Evolutionary conservation across 2,329 filamentous ascomycete genomes (phyloP).

Genomic region (Cladophialophora exuberans): DNA sequence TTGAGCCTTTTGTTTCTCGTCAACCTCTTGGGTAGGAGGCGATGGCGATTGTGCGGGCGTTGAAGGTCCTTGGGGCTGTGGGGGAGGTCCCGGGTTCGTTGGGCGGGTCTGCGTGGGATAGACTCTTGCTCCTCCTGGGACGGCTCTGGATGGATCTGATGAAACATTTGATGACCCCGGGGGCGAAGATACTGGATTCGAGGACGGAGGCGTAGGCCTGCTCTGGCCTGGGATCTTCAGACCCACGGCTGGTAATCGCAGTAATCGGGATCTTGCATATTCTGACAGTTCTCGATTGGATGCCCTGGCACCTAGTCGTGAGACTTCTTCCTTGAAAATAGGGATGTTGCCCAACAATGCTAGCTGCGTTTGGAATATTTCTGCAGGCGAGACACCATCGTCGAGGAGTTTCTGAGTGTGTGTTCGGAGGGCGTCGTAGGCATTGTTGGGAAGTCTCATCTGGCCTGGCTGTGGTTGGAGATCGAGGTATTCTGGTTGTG

Average conservation of each 20-base stretch:
- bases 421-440: constrained; percentile 31
- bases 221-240: constrained; percentile 22
- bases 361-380: constrained; percentile 25
- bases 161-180: background rate
- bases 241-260: constrained; percentile 26
- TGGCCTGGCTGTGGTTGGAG: constrained; percentile 27
- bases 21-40: background rate
- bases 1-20: constrained; percentile 29
- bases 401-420: constrained; percentile 29
- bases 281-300: constrained; percentile 20
- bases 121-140: background rate
- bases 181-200: background rate
- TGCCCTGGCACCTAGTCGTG: constrained; percentile 5
- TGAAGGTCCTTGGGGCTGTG: background rate
- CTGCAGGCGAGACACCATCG: constrained; percentile 16
- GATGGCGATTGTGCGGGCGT: constrained; percentile 6
- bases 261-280: constrained; percentile 21
- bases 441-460: constrained; percentile 32
- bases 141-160: background rate
- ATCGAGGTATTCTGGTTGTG: constrained; percentile 17
- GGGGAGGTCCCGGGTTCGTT: background rate
- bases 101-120: background rate
- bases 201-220: background rate
- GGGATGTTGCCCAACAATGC: constrained; percentile 23
- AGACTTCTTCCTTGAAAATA: constrained; percentile 27